These are phyloP conservation scores for Fusarium papillatum DNA, from an alignment of 2,329 filamentous ascomycete genomes.

Conservation along the genomic window DNA sequence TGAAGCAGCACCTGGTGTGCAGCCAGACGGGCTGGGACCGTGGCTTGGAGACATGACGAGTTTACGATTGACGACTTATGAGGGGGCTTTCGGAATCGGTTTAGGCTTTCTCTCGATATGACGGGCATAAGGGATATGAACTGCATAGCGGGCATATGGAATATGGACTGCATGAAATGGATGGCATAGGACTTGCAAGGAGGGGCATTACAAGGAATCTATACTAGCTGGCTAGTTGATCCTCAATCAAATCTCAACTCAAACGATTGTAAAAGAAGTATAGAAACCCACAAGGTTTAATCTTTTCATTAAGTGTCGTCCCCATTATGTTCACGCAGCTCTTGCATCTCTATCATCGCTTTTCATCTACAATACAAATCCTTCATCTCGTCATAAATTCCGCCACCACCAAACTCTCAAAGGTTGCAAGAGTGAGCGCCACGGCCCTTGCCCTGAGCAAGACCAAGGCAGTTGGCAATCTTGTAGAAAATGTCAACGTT, in stretches of 20 bases:
- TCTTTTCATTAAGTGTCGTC: conserved; percentile 14
- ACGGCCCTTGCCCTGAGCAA: conserved; percentile 51
- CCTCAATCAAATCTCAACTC: conserved; percentile 1
- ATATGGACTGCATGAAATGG: background rate
- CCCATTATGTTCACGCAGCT: conserved; percentile 24
- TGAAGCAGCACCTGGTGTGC: conserved; percentile 1
- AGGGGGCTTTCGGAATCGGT: conserved; percentile 1
- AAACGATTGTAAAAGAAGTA: background rate
- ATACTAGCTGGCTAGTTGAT: conserved; percentile 9
- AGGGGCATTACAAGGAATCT: background rate
- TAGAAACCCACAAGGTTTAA: background rate
- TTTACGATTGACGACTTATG: conserved; percentile 11
- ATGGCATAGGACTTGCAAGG: background rate
- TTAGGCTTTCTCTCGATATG: conserved; percentile 9
- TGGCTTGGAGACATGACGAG: background rate
- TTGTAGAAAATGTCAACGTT: conserved; percentile 83
- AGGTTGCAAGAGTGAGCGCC: conserved; percentile 38
- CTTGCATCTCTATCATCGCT: conserved; percentile 27
- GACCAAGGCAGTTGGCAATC: conserved; percentile 77
- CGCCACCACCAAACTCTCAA: conserved; percentile 10
- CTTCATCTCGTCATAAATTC: conserved; percentile 38
- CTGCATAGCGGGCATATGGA: background rate
- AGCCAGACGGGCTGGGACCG: background rate
- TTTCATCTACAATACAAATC: conserved; percentile 27
- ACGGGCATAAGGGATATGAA: background rate